phyloP scores from a whole-genome alignment of 1,139 yeast genomes.

The Yamadazyma taylorii region DNA sequence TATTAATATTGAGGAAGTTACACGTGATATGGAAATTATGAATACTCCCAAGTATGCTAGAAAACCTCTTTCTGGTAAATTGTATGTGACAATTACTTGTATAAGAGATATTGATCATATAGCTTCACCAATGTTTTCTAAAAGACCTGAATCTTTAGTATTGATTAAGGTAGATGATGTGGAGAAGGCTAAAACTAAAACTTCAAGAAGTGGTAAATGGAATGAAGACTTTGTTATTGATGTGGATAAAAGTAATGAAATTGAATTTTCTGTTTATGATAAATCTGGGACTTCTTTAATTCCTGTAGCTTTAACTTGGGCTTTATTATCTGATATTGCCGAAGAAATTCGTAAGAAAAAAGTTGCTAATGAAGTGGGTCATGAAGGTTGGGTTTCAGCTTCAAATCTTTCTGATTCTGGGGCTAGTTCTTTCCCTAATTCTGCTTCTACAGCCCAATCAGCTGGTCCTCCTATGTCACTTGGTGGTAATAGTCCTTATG shows the following conservation, averaged over 20 bases:
- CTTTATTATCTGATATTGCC: slow-evolving; percentile 82
- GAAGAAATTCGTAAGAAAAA: slow-evolving; percentile 92
- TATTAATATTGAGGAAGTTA: slow-evolving; percentile 64
- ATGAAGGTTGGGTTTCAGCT: slow-evolving; percentile 89
- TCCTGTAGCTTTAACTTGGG: slow-evolving; percentile 95
- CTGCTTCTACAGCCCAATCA: neutral
- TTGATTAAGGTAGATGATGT: slow-evolving; percentile 85
- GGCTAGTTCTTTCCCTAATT: slow-evolving; percentile 2
- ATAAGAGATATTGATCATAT: slow-evolving; percentile 91
- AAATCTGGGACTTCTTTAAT: slow-evolving; percentile 61
- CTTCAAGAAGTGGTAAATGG: slow-evolving; percentile 80
- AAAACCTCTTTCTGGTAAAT: slow-evolving; percentile 79
- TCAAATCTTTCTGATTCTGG: slow-evolving; percentile 37
- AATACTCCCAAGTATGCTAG: slow-evolving; percentile 72
- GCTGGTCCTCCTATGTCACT: neutral
- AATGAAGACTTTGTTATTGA: slow-evolving; percentile 77
- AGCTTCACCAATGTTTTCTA: slow-evolving; percentile 74
- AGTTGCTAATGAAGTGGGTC: slow-evolving; percentile 71
- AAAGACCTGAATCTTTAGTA: slow-evolving; percentile 78
- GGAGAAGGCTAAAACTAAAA: slow-evolving; percentile 71
- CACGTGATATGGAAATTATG: slow-evolving; percentile 62
- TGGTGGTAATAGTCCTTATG: neutral
- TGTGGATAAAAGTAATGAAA: slow-evolving; percentile 88
- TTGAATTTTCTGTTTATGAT: slow-evolving; percentile 86
- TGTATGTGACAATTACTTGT: slow-evolving; percentile 68